Evolutionary conservation across 768 basidiomycete species (phyloP).

Genomic region (Pholiota microspora): DNA sequence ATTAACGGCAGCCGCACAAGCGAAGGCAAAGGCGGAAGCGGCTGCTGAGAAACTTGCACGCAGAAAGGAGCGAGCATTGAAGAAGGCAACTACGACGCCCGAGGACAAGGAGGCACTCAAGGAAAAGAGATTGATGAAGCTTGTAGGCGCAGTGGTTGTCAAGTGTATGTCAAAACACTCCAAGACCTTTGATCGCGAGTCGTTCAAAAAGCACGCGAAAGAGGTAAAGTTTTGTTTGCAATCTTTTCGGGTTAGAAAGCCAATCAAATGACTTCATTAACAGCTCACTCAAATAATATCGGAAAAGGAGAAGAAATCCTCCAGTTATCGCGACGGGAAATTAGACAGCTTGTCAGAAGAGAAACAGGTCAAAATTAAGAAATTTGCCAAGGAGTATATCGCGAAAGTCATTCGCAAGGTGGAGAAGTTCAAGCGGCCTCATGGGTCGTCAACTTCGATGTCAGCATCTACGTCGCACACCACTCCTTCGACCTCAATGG

Average conservation of each 20-base stretch:
- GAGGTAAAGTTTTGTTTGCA: constrained; percentile 57
- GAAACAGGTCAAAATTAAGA: constrained; percentile 86
- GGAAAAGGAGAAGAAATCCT: constrained; percentile 95
- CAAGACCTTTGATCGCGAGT: constrained; percentile 68
- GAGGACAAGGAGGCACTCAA: constrained; percentile 67
- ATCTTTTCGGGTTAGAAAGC: not conserved
- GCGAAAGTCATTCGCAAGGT: constrained; percentile 72
- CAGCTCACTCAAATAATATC: constrained; percentile 84
- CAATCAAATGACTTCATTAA: constrained; percentile 6
- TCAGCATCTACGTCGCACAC: constrained; percentile 16
- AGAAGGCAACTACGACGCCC: constrained; percentile 40
- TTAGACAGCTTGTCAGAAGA: constrained; percentile 83
- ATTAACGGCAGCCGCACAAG: constrained; percentile 28
- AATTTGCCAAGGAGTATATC: constrained; percentile 90
- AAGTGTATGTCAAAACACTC: constrained; percentile 90
- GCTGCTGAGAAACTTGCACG: constrained; percentile 28
- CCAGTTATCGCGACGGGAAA: constrained; percentile 69
- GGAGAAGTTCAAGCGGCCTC: constrained; percentile 45
- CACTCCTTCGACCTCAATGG: constrained; percentile 38
- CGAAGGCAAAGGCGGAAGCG: constrained; percentile 27
- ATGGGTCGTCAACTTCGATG: constrained; percentile 23
- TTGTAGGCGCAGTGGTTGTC: constrained; percentile 89
- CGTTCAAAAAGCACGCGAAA: constrained; percentile 94
- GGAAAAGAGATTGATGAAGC: constrained; percentile 80
- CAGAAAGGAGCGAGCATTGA: constrained; percentile 33